Evolutionary conservation across 2,329 filamentous ascomycete genomes (phyloP).

Genomic region (Colletotrichum kahawae): DNA sequence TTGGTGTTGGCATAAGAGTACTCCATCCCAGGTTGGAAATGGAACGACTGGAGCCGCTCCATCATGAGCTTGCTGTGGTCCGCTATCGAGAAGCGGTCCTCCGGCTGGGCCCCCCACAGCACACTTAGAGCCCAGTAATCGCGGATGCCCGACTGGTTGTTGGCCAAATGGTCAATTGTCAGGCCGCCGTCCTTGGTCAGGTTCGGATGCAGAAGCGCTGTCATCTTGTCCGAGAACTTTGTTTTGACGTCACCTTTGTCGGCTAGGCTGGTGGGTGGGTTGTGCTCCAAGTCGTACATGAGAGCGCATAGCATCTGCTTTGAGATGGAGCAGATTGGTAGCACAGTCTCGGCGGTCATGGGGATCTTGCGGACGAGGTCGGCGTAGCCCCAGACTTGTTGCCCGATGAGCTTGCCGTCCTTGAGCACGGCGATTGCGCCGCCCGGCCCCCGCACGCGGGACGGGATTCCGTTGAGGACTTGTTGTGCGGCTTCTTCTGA

Average conservation of each 20-base stretch:
- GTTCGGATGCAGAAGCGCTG: slow-evolving; percentile 28
- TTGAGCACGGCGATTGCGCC: slow-evolving; percentile 45
- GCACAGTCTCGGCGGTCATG: slow-evolving; percentile 37
- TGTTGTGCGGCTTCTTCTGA: neutral
- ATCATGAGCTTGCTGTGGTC: slow-evolving; percentile 32
- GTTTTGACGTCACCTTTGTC: slow-evolving; percentile 28
- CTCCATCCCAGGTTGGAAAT: slow-evolving; percentile 46
- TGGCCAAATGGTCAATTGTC: slow-evolving; percentile 39
- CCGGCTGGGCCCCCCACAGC: slow-evolving; percentile 45
- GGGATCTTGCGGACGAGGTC: slow-evolving; percentile 41
- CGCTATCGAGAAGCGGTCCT: slow-evolving; percentile 41
- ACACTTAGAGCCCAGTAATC: slow-evolving; percentile 50
- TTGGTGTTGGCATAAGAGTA: slow-evolving; percentile 50
- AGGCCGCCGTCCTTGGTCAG: slow-evolving; percentile 29
- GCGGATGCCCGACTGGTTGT: slow-evolving; percentile 48
- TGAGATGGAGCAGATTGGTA: slow-evolving; percentile 52
- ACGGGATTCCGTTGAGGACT: neutral
- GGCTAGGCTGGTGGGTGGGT: slow-evolving; percentile 33
- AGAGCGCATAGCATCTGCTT: slow-evolving; percentile 49
- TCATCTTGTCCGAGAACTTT: slow-evolving; percentile 33
- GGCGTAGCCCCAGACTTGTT: slow-evolving; percentile 47
- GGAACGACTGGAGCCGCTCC: slow-evolving; percentile 37
- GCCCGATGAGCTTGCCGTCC: slow-evolving; percentile 43
- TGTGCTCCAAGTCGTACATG: slow-evolving; percentile 35
- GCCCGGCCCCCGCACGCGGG: slow-evolving; percentile 39